Conservation (phyloP, 2,329 filamentous ascomycete genomes). For the Thelonectria olida region DNA sequence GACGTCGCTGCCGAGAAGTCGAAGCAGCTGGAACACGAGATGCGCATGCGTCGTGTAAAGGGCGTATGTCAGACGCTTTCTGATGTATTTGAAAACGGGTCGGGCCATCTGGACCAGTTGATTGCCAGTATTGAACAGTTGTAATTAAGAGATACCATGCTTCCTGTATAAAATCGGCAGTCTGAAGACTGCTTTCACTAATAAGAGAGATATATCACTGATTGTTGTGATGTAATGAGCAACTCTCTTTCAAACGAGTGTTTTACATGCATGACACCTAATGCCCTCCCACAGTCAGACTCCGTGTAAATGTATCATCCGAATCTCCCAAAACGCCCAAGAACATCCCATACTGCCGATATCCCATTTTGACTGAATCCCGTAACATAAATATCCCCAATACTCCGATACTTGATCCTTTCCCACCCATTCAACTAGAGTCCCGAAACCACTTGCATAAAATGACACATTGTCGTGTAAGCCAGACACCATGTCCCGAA, state of each 20-base stretch:
- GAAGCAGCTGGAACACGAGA: conserved; percentile 78
- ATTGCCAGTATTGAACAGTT: conserved; percentile 68
- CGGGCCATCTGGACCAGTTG: conserved; percentile 61
- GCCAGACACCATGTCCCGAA: background rate
- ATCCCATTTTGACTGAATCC: background rate
- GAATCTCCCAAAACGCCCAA: conserved; percentile 13
- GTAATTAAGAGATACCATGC: conserved; percentile 45
- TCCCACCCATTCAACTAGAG: background rate
- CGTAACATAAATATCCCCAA: background rate
- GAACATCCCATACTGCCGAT: background rate
- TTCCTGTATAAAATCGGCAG: background rate
- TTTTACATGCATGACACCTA: conserved; percentile 2
- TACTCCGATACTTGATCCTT: background rate
- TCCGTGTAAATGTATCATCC: conserved; percentile 10
- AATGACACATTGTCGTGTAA: background rate
- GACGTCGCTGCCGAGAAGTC: conserved; percentile 85
- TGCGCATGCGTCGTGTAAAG: conserved; percentile 69
- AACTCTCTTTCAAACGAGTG: background rate
- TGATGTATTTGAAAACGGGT: conserved; percentile 49
- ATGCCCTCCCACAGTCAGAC: background rate
- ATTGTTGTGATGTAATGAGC: background rate
- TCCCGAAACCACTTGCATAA: conserved; percentile 1
- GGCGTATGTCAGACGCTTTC: conserved; percentile 55
- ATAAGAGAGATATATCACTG: background rate
- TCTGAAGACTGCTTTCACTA: background rate